Evolutionary conservation across 805 yeast species (phyloP).

Genomic region (Ogataea haglerorum): DNA sequence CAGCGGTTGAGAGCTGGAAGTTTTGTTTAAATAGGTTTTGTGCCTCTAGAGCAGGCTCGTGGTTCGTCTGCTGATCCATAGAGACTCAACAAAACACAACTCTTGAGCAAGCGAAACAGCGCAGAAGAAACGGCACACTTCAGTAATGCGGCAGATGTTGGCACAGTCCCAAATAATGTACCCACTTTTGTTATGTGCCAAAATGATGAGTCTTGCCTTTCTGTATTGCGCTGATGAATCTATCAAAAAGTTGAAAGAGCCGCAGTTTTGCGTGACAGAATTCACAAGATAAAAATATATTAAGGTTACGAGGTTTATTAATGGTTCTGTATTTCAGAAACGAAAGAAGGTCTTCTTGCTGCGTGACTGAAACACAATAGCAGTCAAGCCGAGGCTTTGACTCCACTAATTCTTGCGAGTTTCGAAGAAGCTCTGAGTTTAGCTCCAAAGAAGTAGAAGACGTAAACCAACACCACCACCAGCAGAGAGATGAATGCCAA

Average conservation of each 20-base stretch:
- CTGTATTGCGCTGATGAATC: conserved; percentile 6
- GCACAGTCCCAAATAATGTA: conserved; percentile 4
- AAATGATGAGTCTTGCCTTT: conserved; percentile 1
- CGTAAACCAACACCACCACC: conserved; percentile 32
- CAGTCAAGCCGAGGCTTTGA: not conserved
- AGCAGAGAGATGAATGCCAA: conserved; percentile 34
- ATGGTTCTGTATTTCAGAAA: not conserved
- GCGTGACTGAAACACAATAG: no score
- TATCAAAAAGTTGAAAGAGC: conserved; percentile 7
- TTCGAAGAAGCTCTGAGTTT: conserved; percentile 30
- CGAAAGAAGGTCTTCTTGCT: not conserved
- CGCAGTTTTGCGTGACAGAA: conserved; percentile 1
- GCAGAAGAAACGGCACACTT: not conserved
- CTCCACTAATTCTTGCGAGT: conserved; percentile 26
- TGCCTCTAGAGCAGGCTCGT: conserved; percentile 4
- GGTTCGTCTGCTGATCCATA: conserved; percentile 5
- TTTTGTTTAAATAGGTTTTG: conserved; percentile 2
- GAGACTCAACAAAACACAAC: no score
- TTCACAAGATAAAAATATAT: not conserved
- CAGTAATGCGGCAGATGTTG: conserved; percentile 3
- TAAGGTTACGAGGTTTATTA: not conserved
- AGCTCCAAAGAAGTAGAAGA: conserved; percentile 34
- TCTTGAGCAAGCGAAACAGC: not conserved
- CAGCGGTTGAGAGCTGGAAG: conserved; percentile 2
- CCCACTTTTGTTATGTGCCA: conserved; percentile 8